Evolutionary conservation across 331 rosid species (phyloP).

Genomic region (Cydonia oblonga): DNA sequence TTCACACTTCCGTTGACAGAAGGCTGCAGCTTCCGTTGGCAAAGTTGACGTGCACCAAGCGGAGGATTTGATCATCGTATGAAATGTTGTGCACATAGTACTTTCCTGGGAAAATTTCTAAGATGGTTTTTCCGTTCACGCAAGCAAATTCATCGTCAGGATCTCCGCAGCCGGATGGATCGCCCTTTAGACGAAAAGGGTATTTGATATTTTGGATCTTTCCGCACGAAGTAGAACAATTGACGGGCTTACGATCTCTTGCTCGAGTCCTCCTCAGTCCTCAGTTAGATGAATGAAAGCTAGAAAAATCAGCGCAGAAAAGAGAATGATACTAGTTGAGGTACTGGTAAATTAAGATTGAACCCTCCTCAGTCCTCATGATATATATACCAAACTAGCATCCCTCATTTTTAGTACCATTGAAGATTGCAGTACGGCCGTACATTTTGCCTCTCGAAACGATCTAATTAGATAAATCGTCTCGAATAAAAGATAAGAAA

Average conservation of each 20-base stretch:
- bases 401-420: no score
- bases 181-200: constrained; percentile 2
- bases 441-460: no score
- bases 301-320: neutral
- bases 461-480: no score
- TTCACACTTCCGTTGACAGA: neutral
- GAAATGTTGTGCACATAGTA: constrained; percentile 4
- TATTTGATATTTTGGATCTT: neutral
- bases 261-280: neutral
- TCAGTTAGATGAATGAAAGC: neutral
- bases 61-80: neutral
- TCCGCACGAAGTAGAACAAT: constrained; percentile 3
- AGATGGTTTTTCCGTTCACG: neutral
- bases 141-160: constrained; percentile 6
- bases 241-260: neutral
- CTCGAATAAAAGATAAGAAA: no score
- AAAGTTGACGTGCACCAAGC: constrained; percentile 13
- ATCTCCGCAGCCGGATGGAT: constrained; percentile 9
- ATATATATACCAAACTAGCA: neutral
- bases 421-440: no score
- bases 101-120: constrained; percentile 2
- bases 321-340: neutral
- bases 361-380: neutral
- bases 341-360: neutral
- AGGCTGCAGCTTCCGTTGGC: constrained; percentile 10